Base-by-base conservation (phyloP, 2,329 filamentous ascomycete species). In the Penicillium fuscoglaucum region DNA sequence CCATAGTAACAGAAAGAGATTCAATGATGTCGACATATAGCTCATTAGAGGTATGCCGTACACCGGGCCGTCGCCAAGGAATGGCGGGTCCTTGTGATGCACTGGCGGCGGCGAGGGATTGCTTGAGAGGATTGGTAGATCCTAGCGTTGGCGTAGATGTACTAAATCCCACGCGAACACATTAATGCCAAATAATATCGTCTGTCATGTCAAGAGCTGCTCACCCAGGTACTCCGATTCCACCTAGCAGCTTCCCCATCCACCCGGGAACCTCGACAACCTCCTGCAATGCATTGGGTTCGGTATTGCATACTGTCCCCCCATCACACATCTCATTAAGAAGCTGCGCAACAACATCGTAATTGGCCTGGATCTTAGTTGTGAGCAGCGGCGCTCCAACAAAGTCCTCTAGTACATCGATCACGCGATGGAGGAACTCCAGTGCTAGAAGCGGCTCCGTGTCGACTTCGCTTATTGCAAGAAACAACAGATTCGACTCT, bases 241-340 rank as follows among this genome's bases (percentile, higher is more conserved):
- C 91, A 47, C 92, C 91, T 19, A 99, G 80, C 54, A 99, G 76
- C 76, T 93, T 96, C 65, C 91, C 92, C 76, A 98, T 85, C 79
- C 92, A 89, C 33, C 90, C 91, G 61, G 96, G 92, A 17, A 96
- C 91, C 73, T 97, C 93, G 15, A 99, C 91, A 15, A 93, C 82
- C 72, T 99, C 95, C 68, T 91, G 85, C 69, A 99, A 78, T 21
- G 93, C 91, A 79, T 99, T 98, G 10, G 90, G 90, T 74, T 99
- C 95, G 1, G 93, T 97, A 57, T 91, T 96, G 70, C 85, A 90
- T 37, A 97, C 84, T n/a, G 87, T 84, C 17, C 95, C 95, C 41
- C 88, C 91, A 80, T 99, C 95, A 73, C 95, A 97, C 90, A 99
- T 96, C 78, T 99, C 95, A 61, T 88, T 91, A 59, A 98, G 82